Evolutionary conservation across 345 rosid genomes (phyloP), one percentile per base, ranked within the genome.

Genomic region (Brassica rapa): DNA sequence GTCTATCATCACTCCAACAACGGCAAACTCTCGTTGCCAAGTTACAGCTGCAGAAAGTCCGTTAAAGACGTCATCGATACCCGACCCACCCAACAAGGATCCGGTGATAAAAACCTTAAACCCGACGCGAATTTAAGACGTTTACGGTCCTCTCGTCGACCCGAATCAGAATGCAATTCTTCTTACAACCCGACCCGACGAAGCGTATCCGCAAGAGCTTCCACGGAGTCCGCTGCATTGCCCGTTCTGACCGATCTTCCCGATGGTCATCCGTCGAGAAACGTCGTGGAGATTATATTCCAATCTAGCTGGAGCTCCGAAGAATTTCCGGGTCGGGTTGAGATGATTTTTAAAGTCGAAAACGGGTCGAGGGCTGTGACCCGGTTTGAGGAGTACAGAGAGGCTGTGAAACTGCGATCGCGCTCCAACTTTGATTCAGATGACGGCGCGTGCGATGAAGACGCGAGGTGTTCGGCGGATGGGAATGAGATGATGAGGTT

Each of bases 401-500:
- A 90, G 76, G 61, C 61, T n/a, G 99, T 93, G 6, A 89, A 91
- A 73, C 75, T 82, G 16, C 82, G 92, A 8, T 88, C 89, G 25
- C 80, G 82, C 0, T 32, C 30, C 12, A 62, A 78, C 23, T 1
- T 72, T 7, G 77, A 25, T 64, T 83, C 61, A 4, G 67, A 56
- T 3, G n/a, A 79, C 37, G 71, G 82, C 29, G 77, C 88, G 57
- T 76, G 87, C 83, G 96, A 95, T 75, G 96, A 91, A 75, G 84
- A 87, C 24, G 94, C 88, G 14, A 78, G 99, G 83, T 93, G 98
- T 79, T 82, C 84, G 32, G 98, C 98, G 11, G 99, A 95, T 33
- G 98, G 99, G 49, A 95, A 95, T 77, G 99, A 95, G 85, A 88
- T 91, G 76, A 95, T 95, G 98, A 89, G 98, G 79, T 95, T 95